Percentiles rank a stretch among this genome's conserved stretches.
phyloP scores from a whole-genome alignment of 345 rosid species.

The Erucastrum elatum region DNA sequence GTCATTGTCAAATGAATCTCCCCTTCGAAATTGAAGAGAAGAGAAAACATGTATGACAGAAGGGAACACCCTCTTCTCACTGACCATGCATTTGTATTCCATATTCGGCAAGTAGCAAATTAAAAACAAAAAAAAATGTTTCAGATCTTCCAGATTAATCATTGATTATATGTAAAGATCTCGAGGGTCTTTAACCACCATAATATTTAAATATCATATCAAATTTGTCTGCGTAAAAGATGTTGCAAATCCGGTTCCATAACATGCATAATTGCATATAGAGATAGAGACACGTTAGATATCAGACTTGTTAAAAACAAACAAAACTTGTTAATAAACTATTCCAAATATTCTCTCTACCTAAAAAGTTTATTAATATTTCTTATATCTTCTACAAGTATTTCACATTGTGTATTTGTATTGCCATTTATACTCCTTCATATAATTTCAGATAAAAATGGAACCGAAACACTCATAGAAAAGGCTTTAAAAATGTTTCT shows the following conservation, averaged over 20 bases:
- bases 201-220: not conserved
- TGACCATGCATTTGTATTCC: slow-evolving; percentile 33
- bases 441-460: too few relatives aligned
- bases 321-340: slow-evolving; percentile 31
- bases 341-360: slow-evolving; percentile 22
- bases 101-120: slow-evolving; percentile 13
- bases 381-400: not conserved
- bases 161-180: slow-evolving; percentile 19
- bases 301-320: slow-evolving; percentile 34
- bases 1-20: slow-evolving; percentile 21
- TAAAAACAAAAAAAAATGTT: not conserved
- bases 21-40: not conserved
- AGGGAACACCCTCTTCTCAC: slow-evolving; percentile 28
- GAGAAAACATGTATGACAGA: slow-evolving; percentile 1
- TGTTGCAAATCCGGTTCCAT: slow-evolving; percentile 38
- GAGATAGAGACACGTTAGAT: slow-evolving; percentile 32
- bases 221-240: slow-evolving; percentile 35
- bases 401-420: not conserved
- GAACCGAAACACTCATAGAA: too few relatives aligned
- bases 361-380: not conserved
- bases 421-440: not conserved
- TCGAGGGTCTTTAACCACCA: slow-evolving; percentile 13
- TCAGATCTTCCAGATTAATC: slow-evolving; percentile 21
- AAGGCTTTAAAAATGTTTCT: too few relatives aligned
- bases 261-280: slow-evolving; percentile 38